These are phyloP conservation scores for Phytophthora europaea DNA, from an alignment of 352 stramenopile species.

Conservation along the genomic window DNA sequence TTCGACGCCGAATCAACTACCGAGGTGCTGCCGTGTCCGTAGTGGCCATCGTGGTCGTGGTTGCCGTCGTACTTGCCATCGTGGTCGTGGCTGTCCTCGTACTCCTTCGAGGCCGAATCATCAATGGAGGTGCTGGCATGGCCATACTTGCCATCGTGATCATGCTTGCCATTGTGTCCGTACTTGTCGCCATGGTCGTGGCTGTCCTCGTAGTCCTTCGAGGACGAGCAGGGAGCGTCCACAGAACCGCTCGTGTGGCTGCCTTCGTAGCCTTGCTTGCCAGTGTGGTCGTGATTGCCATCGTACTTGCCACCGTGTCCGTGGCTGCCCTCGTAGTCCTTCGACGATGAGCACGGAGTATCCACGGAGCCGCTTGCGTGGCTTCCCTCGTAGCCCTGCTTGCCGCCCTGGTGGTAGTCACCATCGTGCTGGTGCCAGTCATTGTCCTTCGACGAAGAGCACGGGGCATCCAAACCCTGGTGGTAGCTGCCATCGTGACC, in stretches of 20 bases:
- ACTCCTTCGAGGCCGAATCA: constrained; percentile 9
- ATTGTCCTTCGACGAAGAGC: constrained; percentile 10
- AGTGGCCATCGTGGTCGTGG: not conserved
- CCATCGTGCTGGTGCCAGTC: not conserved
- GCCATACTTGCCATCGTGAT: no score
- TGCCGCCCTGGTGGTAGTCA: not conserved
- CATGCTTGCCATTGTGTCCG: not conserved
- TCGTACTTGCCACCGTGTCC: not conserved
- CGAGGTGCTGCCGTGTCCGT: not conserved
- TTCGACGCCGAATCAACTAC: not conserved
- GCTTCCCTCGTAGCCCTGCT: not conserved
- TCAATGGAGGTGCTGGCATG: not conserved
- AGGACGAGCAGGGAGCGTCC: constrained; percentile 13
- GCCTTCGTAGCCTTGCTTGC: constrained; percentile 2
- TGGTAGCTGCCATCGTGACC: constrained; percentile 1
- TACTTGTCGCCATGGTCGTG: constrained; percentile 1
- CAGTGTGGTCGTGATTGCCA: constrained; percentile 1
- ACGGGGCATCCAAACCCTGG: not conserved
- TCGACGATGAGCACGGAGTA: not conserved
- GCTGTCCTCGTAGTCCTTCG: not conserved
- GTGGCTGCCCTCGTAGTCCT: constrained; percentile 1
- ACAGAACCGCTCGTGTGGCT: not conserved
- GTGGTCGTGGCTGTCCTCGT: constrained; percentile 5
- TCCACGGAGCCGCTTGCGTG: not conserved
- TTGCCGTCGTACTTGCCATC: not conserved